These are phyloP conservation scores for Schizochytrium sp. DNA, from an alignment of 108 stramenopile genomes.

Conservation along the genomic window DNA sequence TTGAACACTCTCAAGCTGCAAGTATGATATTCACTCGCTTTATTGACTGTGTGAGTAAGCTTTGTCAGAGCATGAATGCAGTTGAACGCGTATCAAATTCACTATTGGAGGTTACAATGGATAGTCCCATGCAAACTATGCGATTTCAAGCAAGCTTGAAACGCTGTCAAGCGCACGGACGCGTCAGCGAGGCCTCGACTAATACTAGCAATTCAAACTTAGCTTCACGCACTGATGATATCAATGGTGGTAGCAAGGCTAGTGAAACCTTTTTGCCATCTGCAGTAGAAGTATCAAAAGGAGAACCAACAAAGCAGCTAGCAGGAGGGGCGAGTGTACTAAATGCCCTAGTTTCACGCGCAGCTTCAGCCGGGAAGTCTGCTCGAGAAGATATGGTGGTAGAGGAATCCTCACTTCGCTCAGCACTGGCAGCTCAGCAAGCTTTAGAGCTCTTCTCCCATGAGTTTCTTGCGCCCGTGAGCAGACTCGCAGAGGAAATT, in stretches of 20 bases:
- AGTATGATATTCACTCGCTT: neutral
- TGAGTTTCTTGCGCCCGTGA: neutral
- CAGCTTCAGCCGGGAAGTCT: neutral
- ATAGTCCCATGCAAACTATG: constrained; percentile 16
- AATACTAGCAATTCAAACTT: too few species aligned
- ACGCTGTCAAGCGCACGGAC: neutral
- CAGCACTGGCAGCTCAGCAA: neutral
- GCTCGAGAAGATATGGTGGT: neutral
- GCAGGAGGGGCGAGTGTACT: too few species aligned
- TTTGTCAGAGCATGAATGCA: neutral
- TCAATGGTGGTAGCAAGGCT: too few species aligned
- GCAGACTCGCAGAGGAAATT: neutral
- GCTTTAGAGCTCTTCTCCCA: neutral
- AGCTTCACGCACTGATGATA: too few species aligned
- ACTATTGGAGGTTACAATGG: neutral
- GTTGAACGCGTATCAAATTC: neutral
- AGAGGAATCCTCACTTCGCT: neutral
- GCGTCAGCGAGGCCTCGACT: too few species aligned
- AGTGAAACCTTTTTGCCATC: too few species aligned
- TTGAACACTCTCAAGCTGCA: neutral
- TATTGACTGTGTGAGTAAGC: neutral
- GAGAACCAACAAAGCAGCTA: too few species aligned
- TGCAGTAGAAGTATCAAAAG: too few species aligned
- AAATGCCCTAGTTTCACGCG: too few species aligned
- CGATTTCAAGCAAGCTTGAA: neutral